Base-by-base conservation (phyloP, 345 rosid species). In the Moringa oleifera region DNA sequence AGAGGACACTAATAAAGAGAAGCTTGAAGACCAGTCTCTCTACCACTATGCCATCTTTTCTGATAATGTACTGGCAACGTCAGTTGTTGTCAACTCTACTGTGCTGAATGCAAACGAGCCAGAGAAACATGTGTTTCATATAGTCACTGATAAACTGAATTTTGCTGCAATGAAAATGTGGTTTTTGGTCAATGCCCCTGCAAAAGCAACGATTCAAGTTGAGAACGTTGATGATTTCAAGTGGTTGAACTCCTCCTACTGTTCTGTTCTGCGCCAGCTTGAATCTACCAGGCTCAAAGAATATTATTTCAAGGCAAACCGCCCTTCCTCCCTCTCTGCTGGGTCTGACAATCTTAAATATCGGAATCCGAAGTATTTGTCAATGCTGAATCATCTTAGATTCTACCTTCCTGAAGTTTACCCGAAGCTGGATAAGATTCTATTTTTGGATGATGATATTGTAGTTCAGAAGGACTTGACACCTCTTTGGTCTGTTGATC, bases 41-140 rank as follows among this genome's bases (percentile, higher is more conserved):
- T 84, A 88, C 70, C 97, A 95, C 74, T 89, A 91, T 77, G 95
- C 99, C 8, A 85, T 94, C 66, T 94, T 94, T 69, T 94, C 99
- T 17, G 97, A 94, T 71, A 94, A 94, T 57, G 91, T 91, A 20
- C 82, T 94, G 50, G 99, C 99, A 16, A 84, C 97, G 65, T 88
- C 99, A 25, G 96, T 94, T 63, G 99, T 91, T 56, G 86, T 94
- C 69, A 94, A 91, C 80, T 94, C 99, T 61, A 88, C 95, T 1
- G 80, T 74, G 64, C 70, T 75, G 56, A 92, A 89, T 73, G 85
- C 82, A 18, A 68, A 67, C 49, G 86, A 83, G 68, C 95, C 96
- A 20, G 84, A 80, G 84, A 91, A 84, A 75, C 97, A 95, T 18
- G 87, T 91, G 31, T 85, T 91, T 86, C 99, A 91, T 75, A 65